These are phyloP conservation scores for Hymenochaete sp. DNA, from an alignment of 1,284 basidiomycete species.

Conservation along the genomic window DNA sequence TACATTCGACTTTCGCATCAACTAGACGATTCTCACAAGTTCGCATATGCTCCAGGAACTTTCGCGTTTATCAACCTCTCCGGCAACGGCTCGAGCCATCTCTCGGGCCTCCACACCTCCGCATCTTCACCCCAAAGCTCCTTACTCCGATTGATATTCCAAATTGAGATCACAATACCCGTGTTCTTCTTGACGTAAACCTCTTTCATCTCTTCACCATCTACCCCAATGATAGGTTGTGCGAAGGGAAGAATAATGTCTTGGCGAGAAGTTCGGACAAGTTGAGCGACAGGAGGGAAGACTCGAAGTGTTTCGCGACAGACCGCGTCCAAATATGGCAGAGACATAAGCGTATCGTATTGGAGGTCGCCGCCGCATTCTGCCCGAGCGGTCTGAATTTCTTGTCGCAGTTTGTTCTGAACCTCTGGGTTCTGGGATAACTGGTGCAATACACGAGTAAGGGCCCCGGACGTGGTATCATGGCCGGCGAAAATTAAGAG, in stretches of 20 bases:
- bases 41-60: constrained; percentile 30
- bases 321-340: constrained; percentile 34
- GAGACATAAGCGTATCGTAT: constrained; percentile 28
- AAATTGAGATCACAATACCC: constrained; percentile 17
- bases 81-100: constrained; percentile 14
- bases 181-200: constrained; percentile 13
- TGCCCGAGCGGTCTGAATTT: constrained; percentile 26
- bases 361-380: constrained; percentile 23
- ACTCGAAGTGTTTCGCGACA: constrained; percentile 33
- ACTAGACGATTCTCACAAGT: constrained; percentile 24
- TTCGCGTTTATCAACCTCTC: constrained; percentile 21
- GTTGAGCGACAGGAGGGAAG: constrained; percentile 24
- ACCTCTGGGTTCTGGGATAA: constrained; percentile 27
- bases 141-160: constrained; percentile 14
- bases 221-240: constrained; percentile 10
- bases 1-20: neutral
- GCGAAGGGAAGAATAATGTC: constrained; percentile 16
- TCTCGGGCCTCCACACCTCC: constrained; percentile 16
- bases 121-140: constrained; percentile 19
- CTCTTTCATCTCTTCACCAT: constrained; percentile 8
- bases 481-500: constrained; percentile 31
- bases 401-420: constrained; percentile 30
- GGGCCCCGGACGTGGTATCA: constrained; percentile 32
- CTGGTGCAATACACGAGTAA: constrained; percentile 31
- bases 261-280: constrained; percentile 22